Evolutionary conservation across 768 basidiomycete species (phyloP), one percentile per base, ranked within the genome.

Genomic region (Ramaria sp.): DNA sequence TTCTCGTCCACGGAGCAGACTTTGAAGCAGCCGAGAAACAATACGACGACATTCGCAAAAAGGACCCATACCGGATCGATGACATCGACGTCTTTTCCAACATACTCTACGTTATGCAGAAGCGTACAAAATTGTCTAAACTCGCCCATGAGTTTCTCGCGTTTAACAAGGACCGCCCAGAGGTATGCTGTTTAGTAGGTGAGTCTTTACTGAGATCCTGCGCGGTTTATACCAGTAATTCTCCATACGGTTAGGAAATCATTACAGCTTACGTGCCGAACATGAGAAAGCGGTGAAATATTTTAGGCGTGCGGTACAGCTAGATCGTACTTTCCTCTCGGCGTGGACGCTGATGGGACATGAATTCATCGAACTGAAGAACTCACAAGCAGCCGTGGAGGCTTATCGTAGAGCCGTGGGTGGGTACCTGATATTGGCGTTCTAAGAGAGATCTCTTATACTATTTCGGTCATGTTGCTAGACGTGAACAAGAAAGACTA

Each of bases 291-390:
- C 96, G 1, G 85, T 97, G 60, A 86, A 86, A 62, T 97, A 97
- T 68, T 98, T 98, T 70, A 78, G 85, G 59, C 79, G 94, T 56
- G 92, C 95, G 7, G 88, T 93, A n/a, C 85, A 94, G 63, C 79
- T 99, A 45, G 94, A 99, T 67, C 79, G 88, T 53, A 93, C 88
- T 1, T 98, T 93, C 69, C 76, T 98, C 43, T 88, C 93, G 6
- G 96, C 96, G 5, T 99, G 96, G 96, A 98, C 95, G 3, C 71
- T 99, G 59, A 93, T 99, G 91, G 96, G 96, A 1, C 96, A 99
- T 63, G 96, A 98, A 69, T 97, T 88, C 62, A 88, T 99, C 42
- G 96, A 99, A 70, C 84, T 96, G 84, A 98, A 98, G 71, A 98
- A 99, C 67, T 92, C 92, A 4, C 94, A 98, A 73, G 96, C 96